Evolutionary conservation across 495 filamentous ascomycete genomes (phyloP).

Genomic region (Penicillium samsonianum): DNA sequence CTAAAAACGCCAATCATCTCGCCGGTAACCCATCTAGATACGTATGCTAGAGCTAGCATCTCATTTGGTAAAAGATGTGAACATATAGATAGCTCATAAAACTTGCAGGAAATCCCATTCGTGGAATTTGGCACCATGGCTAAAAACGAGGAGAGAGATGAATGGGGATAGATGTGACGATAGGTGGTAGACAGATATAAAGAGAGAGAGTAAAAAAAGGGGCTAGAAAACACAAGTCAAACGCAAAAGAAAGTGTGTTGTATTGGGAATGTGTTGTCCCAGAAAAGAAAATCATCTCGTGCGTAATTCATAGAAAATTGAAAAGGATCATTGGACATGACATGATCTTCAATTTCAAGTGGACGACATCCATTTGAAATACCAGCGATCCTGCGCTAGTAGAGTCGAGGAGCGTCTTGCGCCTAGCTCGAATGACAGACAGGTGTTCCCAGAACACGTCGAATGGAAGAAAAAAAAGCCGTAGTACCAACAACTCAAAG

Average conservation of each 20-base stretch:
- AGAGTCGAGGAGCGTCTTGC: conserved; percentile 1
- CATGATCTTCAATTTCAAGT: background rate
- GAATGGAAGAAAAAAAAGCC: background rate
- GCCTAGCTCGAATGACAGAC: background rate
- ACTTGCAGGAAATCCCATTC: background rate
- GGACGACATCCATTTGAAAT: background rate
- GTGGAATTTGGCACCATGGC: background rate
- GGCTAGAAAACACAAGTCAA: background rate
- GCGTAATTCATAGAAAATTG: conserved; percentile 1
- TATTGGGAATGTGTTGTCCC: background rate
- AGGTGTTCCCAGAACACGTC: conserved; percentile 11
- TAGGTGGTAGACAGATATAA: background rate
- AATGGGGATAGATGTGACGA: background rate
- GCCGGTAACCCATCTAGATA: conserved; percentile 4
- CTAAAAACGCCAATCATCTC: background rate
- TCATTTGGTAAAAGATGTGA: background rate
- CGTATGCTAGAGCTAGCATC: background rate
- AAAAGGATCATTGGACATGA: background rate
- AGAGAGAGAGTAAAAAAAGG: background rate
- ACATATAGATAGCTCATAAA: background rate
- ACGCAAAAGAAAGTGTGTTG: background rate
- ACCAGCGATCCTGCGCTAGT: conserved; percentile 22
- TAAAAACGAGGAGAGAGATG: background rate
- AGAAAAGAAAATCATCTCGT: background rate
- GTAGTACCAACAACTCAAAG: background rate